phyloP scores from a whole-genome alignment of 352 stramenopile genomes.

The Lagenidium sp. region DNA sequence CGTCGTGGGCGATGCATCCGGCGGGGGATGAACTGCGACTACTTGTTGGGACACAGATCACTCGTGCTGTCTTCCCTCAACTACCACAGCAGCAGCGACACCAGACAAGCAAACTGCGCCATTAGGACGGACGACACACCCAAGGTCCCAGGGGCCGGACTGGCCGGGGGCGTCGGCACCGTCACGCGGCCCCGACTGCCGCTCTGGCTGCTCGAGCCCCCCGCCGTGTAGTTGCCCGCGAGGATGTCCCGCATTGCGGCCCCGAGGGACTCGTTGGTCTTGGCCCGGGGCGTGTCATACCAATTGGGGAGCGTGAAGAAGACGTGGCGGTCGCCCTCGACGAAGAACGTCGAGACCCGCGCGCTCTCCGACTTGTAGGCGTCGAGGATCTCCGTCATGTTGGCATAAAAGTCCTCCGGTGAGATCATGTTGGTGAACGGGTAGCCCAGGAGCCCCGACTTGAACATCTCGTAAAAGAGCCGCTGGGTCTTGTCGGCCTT shows the following conservation, averaged over 20 bases:
- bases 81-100: no score
- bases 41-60: no score
- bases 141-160: no score
- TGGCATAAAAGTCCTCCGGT: slow-evolving; percentile 39
- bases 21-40: no score
- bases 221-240: no score
- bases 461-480: slow-evolving; percentile 54
- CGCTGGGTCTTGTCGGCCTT: slow-evolving; percentile 53
- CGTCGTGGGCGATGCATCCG: no score
- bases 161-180: no score
- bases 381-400: slow-evolving; percentile 27
- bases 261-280: slow-evolving; percentile 11
- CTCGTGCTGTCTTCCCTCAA: no score
- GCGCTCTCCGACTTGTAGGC: slow-evolving; percentile 27
- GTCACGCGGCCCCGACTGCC: no score
- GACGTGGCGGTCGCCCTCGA: slow-evolving; percentile 35
- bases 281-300: slow-evolving; percentile 2
- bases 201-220: no score
- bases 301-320: slow-evolving; percentile 19
- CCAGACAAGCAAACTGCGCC: no score
- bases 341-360: slow-evolving; percentile 33
- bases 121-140: no score
- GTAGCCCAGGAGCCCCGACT: slow-evolving; percentile 37
- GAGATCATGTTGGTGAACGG: slow-evolving; percentile 46
- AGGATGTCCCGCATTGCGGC: slow-evolving; percentile 3